Evolutionary conservation across 106 monocot species (phyloP).

Genomic region (Allium cepa): DNA sequence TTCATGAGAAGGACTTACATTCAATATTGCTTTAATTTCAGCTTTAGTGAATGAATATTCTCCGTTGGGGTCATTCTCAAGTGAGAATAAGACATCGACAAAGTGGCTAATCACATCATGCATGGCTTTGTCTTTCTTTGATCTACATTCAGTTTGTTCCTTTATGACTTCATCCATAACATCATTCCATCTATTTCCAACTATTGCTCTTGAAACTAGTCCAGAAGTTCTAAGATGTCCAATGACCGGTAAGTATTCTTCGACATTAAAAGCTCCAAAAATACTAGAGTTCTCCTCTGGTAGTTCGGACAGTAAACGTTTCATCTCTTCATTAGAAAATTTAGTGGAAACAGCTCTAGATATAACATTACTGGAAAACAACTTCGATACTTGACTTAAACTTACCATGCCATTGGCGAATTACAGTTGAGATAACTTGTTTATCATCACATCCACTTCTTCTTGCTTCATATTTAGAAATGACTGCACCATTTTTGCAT

Average conservation of each 20-base stretch:
- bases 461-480: neutral
- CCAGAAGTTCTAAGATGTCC: neutral
- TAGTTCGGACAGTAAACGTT: neutral
- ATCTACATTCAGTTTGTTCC: neutral
- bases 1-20: neutral
- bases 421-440: neutral
- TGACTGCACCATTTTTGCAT: constrained; percentile 10
- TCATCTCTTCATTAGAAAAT: neutral
- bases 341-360: neutral
- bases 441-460: constrained; percentile 11
- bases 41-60: neutral
- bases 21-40: neutral
- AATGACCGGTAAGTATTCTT: neutral
- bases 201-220: neutral
- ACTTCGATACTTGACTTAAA: neutral
- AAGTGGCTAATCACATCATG: neutral
- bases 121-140: neutral
- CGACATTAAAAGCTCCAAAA: neutral
- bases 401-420: neutral
- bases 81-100: neutral
- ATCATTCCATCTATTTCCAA: neutral
- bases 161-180: neutral
- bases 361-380: neutral
- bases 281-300: neutral
- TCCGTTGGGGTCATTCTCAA: neutral